Evolutionary conservation across 768 basidiomycete species (phyloP), one percentile per base, ranked within the genome.

Genomic region (Russula ochroleuca): DNA sequence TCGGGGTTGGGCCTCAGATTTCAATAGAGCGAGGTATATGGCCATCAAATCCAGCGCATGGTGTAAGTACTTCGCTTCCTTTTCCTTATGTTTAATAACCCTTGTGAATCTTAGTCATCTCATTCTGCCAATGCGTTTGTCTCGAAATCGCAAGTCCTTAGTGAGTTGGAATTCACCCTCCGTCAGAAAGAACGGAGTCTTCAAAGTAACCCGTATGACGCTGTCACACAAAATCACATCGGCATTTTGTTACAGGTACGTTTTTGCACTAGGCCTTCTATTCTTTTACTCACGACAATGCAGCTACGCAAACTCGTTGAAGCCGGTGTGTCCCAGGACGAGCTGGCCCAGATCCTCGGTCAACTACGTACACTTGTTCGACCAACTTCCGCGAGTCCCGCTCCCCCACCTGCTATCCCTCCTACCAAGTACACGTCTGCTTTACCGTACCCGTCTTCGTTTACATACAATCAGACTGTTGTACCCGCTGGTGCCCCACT

Each of bases 1-100:
- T 98, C 72, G 90, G 94, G 48, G 75, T 83, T 33, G 83, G 83
- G 2, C 82, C 90, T 21, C 94, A 98, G 73, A 76, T 85, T 48
- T 83, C 86, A 17, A 90, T 98, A 65, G 97, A 98, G 74, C 81
- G 85, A 21, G 86, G 87, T 40, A 83, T 93, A 37, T 93, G 91
- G 88, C 87, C 85, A 33, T 78, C 78, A 17, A 68, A 76, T 25
- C 65, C 70, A 25, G 74, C 73, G 54, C 64, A 70, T 17, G 77
- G 75, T 38, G 82, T 83, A 70, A 68, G 81, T 77, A 9, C 13
- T 43, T 35, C 9, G 4, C 17, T n/a, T 28, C 23, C 6, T 33
- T 8, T 41, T 14, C 3, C 11, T 19, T 43, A 25, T 33, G n/a
- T 28, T 48, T 41, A 48, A 38, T 52, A 21, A 61, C 17, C n/a